A percentile compares a stretch with the other conserved stretches of the same genome.
Conservation (phyloP, 2,329 filamentous ascomycete species). For the Berkeleyomyces basicola region DNA sequence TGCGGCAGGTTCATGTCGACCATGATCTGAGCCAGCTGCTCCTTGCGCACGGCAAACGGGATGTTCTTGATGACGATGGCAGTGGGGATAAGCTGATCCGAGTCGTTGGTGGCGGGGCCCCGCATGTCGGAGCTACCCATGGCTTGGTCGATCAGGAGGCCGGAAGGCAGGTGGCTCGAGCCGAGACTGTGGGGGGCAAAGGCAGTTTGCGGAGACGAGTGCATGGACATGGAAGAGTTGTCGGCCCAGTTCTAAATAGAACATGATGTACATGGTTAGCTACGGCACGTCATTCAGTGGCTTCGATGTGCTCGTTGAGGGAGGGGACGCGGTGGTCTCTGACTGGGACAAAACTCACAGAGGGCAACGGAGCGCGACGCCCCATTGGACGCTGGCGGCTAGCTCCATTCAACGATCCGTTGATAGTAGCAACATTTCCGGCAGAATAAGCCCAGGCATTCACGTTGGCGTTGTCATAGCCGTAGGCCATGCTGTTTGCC, state of each 20-base stretch:
- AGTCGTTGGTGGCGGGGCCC: slow-evolving; percentile 29
- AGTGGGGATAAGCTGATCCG: slow-evolving; percentile 88
- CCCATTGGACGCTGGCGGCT: slow-evolving; percentile 38
- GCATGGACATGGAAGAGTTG: slow-evolving; percentile 28
- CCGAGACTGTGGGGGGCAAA: slow-evolving; percentile 22
- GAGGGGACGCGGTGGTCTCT: slow-evolving; percentile 13
- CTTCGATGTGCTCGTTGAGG: neutral
- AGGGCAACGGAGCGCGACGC: slow-evolving; percentile 48
- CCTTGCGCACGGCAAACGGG: slow-evolving; percentile 94
- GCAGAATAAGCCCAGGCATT: slow-evolving; percentile 52
- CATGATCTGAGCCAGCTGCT: slow-evolving; percentile 86
- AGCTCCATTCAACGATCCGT: slow-evolving; percentile 48
- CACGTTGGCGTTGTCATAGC: slow-evolving; percentile 54
- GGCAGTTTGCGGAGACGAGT: slow-evolving; percentile 21
- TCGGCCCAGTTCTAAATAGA: slow-evolving; percentile 33
- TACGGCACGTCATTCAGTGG: slow-evolving; percentile 5
- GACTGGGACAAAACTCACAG: slow-evolving; percentile 38
- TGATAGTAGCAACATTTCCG: slow-evolving; percentile 45
- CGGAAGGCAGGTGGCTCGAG: slow-evolving; percentile 24
- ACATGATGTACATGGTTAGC: slow-evolving; percentile 11
- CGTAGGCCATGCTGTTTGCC: slow-evolving; percentile 26
- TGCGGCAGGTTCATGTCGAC: slow-evolving; percentile 83
- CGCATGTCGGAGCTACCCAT: slow-evolving; percentile 20
- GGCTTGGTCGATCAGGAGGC: slow-evolving; percentile 27
- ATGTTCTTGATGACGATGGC: slow-evolving; percentile 99